Conservation (phyloP, 176 grass and related monocot species). For the Lolium rigidum region DNA sequence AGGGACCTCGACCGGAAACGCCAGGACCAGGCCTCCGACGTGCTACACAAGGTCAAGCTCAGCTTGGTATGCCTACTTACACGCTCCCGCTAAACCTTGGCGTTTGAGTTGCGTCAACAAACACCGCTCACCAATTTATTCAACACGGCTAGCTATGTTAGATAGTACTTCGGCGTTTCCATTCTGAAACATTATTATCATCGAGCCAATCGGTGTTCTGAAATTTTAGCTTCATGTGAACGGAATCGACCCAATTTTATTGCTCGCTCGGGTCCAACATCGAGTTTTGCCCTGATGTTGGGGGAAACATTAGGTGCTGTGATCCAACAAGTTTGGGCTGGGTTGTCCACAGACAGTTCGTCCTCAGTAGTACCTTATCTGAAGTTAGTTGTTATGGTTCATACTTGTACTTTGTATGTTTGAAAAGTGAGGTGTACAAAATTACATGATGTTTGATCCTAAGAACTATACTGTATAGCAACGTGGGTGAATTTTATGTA, state of each 20-base stretch:
- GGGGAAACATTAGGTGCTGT: not conserved
- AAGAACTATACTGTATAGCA: not conserved
- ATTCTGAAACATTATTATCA: not conserved
- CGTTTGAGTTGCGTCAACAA: not conserved
- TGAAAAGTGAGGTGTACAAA: not conserved
- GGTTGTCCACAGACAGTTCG: not conserved
- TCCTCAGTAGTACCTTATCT: not conserved
- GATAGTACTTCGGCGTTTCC: too few species aligned
- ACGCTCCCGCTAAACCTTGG: not conserved
- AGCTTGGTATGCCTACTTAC: conserved; percentile 60
- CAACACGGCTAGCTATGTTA: too few species aligned
- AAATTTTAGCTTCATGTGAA: not conserved
- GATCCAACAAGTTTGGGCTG: not conserved
- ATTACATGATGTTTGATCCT: too few species aligned
- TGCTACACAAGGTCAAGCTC: conserved; percentile 86
- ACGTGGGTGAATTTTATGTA: not conserved
- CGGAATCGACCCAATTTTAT: not conserved
- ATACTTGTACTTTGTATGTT: not conserved
- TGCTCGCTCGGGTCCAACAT: too few species aligned
- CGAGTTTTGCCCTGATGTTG: not conserved
- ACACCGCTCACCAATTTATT: too few species aligned
- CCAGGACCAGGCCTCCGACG: conserved; percentile 63
- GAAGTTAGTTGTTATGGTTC: not conserved
- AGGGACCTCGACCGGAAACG: conserved; percentile 72
- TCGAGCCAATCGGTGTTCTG: not conserved